Evolutionary conservation across 805 yeast species (phyloP).

Genomic region (Wickerhamomyces canadensis): DNA sequence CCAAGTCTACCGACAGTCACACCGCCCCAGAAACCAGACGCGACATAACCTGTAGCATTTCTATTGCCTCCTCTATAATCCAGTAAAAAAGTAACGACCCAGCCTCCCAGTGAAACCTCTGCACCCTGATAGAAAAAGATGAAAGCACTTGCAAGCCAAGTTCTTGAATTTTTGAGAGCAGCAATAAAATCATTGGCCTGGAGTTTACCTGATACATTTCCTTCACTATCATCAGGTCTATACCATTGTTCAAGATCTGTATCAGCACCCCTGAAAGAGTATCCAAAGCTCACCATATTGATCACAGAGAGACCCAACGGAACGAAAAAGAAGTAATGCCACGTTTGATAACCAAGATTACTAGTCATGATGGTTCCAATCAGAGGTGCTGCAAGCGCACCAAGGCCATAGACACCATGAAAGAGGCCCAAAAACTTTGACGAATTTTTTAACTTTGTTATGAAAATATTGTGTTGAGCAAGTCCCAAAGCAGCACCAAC

Average conservation of each 20-base stretch:
- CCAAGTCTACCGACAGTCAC: conserved; percentile 50
- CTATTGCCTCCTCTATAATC: conserved; percentile 42
- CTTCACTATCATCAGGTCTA: conserved; percentile 6
- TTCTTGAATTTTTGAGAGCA: conserved; percentile 35
- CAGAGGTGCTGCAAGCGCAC: conserved; percentile 58
- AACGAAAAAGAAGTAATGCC: conserved; percentile 51
- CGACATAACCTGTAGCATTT: conserved; percentile 45
- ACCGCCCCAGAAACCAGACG: conserved; percentile 66
- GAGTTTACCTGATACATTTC: conserved; percentile 1
- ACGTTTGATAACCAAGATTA: conserved; percentile 37
- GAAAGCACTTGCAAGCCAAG: conserved; percentile 49
- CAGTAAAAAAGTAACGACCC: conserved; percentile 56
- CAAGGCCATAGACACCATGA: conserved; percentile 61
- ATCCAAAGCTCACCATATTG: conserved; percentile 28
- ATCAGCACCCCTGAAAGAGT: conserved; percentile 42
- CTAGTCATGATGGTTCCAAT: conserved; percentile 50
- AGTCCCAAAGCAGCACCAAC: conserved; percentile 45
- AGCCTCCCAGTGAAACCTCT: conserved; percentile 59
- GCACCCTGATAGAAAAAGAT: conserved; percentile 59
- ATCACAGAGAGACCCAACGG: conserved; percentile 37
- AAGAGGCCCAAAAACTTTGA: conserved; percentile 46
- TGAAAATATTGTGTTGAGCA: conserved; percentile 48
- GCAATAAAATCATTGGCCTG: conserved; percentile 24
- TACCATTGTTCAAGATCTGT: conserved; percentile 30
- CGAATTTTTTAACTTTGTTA: conserved; percentile 36